Evolutionary conservation across 441 rosid species (phyloP), one percentile per base, ranked within the genome.

Genomic region (Theobroma grandiflorum): DNA sequence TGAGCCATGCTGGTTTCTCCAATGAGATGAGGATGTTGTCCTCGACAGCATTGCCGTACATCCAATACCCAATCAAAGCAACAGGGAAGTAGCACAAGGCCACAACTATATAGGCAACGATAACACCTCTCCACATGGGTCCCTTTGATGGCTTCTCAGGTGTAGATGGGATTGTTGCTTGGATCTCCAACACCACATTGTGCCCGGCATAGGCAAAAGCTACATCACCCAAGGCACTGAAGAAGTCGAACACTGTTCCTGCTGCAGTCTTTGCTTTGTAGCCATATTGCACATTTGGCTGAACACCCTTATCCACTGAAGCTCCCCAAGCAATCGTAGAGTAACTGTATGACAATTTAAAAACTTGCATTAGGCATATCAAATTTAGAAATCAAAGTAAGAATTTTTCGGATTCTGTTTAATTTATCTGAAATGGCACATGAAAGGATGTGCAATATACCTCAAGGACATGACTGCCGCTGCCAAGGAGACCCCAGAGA

Each of bases 401-500:
- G 3, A 15, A 9, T 6, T 52, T 52, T 9, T 14, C 33, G 12
- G 22, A 5, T 35, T 14, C 22, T 20, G 31, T 8, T 26, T 11
- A 75, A 22, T 22, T 4, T 31, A 38, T 61, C 42, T 0, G 16
- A 33, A 33, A 72, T 71, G 16, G 38, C 15, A 61, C 0, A 26
- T 3, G 22, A n/a, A 42, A 57, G 12, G 22, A 15, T 37, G 14
- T 26, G 6, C 31, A 15, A n/a, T 11, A 64, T 84, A 92, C 96
- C 97, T 93, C 78, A 94, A 82, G 47, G 98, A 93, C 97, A 94
- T 93, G 86, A 90, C 93, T 0, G 98, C 98, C 20, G 98, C 98
- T 1, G 96, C 92, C 67, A 94, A 85, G 11, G 98, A 94, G 82
- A 94, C 88, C 18, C 97, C 96, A 3, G 97, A 64, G 74, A 94